phyloP scores from a whole-genome alignment of 306 rosid genomes.

The Macrotyloma uniflorum region DNA sequence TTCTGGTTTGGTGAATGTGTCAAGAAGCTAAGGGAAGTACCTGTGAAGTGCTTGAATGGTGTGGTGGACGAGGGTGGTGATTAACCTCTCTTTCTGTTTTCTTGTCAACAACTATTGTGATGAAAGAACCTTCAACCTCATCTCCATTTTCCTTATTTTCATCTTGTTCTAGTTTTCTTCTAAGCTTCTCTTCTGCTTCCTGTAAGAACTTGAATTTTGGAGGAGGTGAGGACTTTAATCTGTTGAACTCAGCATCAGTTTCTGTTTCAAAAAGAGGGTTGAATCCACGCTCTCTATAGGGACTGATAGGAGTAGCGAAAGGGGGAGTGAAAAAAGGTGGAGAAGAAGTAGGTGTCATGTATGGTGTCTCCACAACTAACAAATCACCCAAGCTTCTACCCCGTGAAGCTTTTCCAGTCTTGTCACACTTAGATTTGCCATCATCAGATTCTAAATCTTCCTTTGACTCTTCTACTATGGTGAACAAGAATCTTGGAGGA shows the following conservation, averaged over 20 bases:
- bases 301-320: slow-evolving; percentile 66
- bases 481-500: slow-evolving; percentile 85
- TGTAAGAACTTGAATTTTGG: slow-evolving; percentile 94
- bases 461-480: slow-evolving; percentile 91
- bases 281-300: slow-evolving; percentile 62
- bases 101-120: slow-evolving; percentile 69
- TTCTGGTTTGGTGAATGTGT: slow-evolving; percentile 57
- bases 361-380: slow-evolving; percentile 84
- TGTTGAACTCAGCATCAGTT: slow-evolving; percentile 89
- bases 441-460: slow-evolving; percentile 96
- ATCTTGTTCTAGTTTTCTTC: slow-evolving; percentile 59
- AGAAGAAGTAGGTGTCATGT: slow-evolving; percentile 79
- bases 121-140: slow-evolving; percentile 64
- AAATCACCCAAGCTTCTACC: slow-evolving; percentile 84
- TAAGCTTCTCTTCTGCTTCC: slow-evolving; percentile 90
- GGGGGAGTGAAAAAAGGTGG: slow-evolving; percentile 85
- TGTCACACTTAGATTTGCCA: slow-evolving; percentile 53
- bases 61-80: slow-evolving; percentile 45
- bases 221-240: slow-evolving; percentile 86
- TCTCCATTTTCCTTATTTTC: slow-evolving; percentile 49
- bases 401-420: slow-evolving; percentile 58
- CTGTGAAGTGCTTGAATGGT: slow-evolving; percentile 75
- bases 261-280: slow-evolving; percentile 75
- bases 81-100: slow-evolving; percentile 52
- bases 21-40: slow-evolving; percentile 78